phyloP scores from a whole-genome alignment of 2,329 filamentous ascomycete species.

The Talaromyces albobiverticillius region DNA sequence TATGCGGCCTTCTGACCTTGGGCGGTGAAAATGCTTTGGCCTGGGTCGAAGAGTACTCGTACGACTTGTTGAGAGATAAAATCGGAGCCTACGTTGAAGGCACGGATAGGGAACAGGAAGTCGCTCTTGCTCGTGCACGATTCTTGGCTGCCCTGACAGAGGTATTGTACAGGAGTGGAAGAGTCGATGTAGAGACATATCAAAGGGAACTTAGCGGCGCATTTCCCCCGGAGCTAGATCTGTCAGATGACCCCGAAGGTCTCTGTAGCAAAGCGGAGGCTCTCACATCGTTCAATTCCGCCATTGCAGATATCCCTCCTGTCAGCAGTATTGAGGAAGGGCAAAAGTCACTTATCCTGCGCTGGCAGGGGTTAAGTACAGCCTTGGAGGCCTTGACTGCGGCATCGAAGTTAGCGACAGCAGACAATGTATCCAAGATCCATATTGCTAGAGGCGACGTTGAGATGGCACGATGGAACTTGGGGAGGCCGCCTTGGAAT shows the following conservation, averaged over 20 bases:
- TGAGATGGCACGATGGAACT: slow-evolving; percentile 53
- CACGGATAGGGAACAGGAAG: slow-evolving; percentile 48
- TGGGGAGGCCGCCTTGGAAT: slow-evolving; percentile 46
- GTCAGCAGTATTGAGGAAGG: slow-evolving; percentile 27
- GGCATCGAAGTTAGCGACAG: slow-evolving; percentile 51
- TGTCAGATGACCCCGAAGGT: slow-evolving; percentile 46
- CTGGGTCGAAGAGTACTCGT: slow-evolving; percentile 58
- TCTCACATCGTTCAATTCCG: slow-evolving; percentile 53
- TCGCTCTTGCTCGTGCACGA: slow-evolving; percentile 53
- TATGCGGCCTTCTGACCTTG: slow-evolving; percentile 49
- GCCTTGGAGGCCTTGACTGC: slow-evolving; percentile 51
- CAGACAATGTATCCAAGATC: slow-evolving; percentile 51
- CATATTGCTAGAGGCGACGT: slow-evolving; percentile 55
- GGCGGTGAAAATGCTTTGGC: slow-evolving; percentile 46
- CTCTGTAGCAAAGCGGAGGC: slow-evolving; percentile 58
- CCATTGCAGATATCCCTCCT: slow-evolving; percentile 36
- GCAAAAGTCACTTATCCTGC: slow-evolving; percentile 29
- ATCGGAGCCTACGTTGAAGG: slow-evolving; percentile 52
- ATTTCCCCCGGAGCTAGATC: slow-evolving; percentile 39
- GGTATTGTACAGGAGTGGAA: slow-evolving; percentile 52
- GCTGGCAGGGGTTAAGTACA: slow-evolving; percentile 54
- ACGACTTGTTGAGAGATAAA: slow-evolving; percentile 51
- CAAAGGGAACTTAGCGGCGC: slow-evolving; percentile 41
- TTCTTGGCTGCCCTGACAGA: slow-evolving; percentile 58
- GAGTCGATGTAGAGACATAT: slow-evolving; percentile 54